phyloP scores from a whole-genome alignment of 345 rosid species.

The Eucalyptus curtisii region DNA sequence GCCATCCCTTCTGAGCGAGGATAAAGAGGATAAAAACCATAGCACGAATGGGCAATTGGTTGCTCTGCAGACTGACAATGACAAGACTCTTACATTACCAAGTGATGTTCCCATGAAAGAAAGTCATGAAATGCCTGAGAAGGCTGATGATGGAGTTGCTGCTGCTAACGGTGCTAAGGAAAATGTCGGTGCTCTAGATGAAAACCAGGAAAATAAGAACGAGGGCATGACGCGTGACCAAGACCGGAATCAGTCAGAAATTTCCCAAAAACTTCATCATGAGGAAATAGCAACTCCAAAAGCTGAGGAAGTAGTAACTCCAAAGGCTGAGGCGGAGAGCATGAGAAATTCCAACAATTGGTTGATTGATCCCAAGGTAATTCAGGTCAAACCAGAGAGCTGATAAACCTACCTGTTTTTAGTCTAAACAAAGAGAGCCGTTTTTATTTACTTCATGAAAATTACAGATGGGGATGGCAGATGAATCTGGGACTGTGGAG shows the following conservation, averaged over 20 bases:
- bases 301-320: constrained; percentile 10
- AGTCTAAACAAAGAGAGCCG: not conserved
- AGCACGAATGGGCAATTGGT: constrained; percentile 9
- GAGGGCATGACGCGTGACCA: not conserved
- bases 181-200: not conserved
- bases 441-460: not conserved
- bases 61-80: not conserved
- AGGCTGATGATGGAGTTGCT: not conserved
- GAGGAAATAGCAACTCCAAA: constrained; percentile 13
- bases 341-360: constrained; percentile 39
- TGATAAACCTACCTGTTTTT: not conserved
- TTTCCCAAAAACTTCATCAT: not conserved
- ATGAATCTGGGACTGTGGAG: constrained; percentile 58
- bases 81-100: constrained; percentile 23
- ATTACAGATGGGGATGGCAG: constrained; percentile 38
- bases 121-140: not conserved
- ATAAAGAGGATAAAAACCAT: not conserved
- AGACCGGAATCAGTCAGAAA: not conserved
- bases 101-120: constrained; percentile 27
- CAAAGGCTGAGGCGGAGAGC: constrained; percentile 15
- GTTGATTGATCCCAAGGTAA: constrained; percentile 56
- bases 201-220: constrained; percentile 3
- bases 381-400: not conserved
- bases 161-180: not conserved
- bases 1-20: not conserved